These are phyloP conservation scores for Mycena albidolilacea DNA, from an alignment of 768 basidiomycete species.

Conservation along the genomic window DNA sequence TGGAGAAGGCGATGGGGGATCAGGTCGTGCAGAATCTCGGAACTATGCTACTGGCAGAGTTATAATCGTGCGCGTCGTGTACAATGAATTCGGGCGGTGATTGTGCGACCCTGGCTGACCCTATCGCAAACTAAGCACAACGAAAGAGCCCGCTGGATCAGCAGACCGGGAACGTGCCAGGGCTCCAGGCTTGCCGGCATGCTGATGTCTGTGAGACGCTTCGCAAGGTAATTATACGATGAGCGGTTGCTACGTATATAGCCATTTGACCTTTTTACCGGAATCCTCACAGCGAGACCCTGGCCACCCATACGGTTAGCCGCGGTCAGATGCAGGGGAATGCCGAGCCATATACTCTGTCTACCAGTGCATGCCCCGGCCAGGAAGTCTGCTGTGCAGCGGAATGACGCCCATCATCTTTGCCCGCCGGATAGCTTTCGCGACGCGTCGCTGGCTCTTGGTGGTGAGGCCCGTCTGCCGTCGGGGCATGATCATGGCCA, in stretches of 20 bases:
- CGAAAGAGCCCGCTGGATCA: conserved; percentile 25
- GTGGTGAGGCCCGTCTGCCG: conserved; percentile 80
- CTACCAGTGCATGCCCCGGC: conserved; percentile 3
- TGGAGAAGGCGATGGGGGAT: conserved; percentile 98
- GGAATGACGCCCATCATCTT: conserved; percentile 94
- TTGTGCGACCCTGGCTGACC: neutral
- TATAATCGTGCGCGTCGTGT: conserved; percentile 56
- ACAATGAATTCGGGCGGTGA: conserved; percentile 4
- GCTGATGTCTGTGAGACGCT: conserved; percentile 33
- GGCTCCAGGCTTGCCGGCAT: conserved; percentile 27
- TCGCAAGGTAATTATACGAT: conserved; percentile 20
- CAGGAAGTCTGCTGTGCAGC: conserved; percentile 54
- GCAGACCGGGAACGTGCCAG: conserved; percentile 38
- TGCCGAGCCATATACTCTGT: neutral
- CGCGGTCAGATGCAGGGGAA: neutral
- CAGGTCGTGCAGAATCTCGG: conserved; percentile 97
- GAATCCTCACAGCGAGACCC: conserved; percentile 19
- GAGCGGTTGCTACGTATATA: conserved; percentile 36
- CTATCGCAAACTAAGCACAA: neutral
- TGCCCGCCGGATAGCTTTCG: conserved; percentile 89
- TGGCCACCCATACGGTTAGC: conserved; percentile 7
- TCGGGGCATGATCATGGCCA: conserved; percentile 87
- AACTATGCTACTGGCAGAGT: conserved; percentile 94
- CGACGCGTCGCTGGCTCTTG: conserved; percentile 83
- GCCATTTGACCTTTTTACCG: conserved; percentile 18